Conservation (phyloP, 2,329 filamentous ascomycete species). For the Fusarium oligoseptatum region DNA sequence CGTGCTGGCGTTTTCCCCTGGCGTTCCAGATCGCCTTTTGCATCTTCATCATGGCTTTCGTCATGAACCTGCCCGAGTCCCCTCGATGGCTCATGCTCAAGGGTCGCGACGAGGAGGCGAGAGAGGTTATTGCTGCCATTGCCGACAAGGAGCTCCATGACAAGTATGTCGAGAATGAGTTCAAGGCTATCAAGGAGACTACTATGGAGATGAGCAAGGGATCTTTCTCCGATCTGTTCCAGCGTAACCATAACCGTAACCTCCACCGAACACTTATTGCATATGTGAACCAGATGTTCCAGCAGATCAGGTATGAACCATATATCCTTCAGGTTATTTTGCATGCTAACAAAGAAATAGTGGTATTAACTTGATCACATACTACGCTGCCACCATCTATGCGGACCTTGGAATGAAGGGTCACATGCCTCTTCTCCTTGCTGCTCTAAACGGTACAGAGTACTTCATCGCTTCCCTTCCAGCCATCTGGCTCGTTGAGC, state of each 20-base stretch:
- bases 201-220: conserved; percentile 77
- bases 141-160: conserved; percentile 67
- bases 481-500: conserved; percentile 72
- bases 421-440: conserved; percentile 70
- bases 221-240: conserved; percentile 70
- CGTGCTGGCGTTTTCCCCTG: conserved; percentile 71
- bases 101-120: conserved; percentile 61
- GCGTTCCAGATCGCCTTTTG: conserved; percentile 69
- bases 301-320: conserved; percentile 58
- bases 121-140: conserved; percentile 63
- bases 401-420: conserved; percentile 64
- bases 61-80: conserved; percentile 68
- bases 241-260: conserved; percentile 67
- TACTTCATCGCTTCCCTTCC: conserved; percentile 75
- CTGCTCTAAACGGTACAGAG: conserved; percentile 58
- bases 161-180: conserved; percentile 70
- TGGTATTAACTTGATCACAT: conserved; percentile 74
- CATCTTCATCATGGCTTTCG: conserved; percentile 66
- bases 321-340: neutral
- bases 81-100: conserved; percentile 63
- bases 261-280: conserved; percentile 73
- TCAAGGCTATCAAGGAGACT: conserved; percentile 72
- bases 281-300: conserved; percentile 73
- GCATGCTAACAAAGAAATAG: conserved; percentile 7
- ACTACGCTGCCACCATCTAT: conserved; percentile 73